Evolutionary conservation across 352 stramenopile genomes (phyloP).

Genomic region (Globisporangium canariense): DNA sequence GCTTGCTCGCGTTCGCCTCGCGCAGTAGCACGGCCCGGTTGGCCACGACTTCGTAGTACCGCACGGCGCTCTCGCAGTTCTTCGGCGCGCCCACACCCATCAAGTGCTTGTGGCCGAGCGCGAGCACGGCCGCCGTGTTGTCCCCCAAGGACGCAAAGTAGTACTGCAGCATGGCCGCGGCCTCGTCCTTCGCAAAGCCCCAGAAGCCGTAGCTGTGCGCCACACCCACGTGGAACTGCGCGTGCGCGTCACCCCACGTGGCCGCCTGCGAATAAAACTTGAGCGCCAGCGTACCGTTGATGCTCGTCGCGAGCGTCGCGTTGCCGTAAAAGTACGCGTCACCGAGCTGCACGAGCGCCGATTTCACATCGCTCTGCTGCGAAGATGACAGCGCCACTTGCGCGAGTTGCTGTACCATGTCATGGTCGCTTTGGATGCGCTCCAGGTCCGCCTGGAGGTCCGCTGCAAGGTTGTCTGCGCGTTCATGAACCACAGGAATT

Average conservation of each 20-base stretch:
- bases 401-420: slow-evolving; percentile 34
- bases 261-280: slow-evolving; percentile 64
- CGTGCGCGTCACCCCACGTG: slow-evolving; percentile 47
- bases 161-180: slow-evolving; percentile 66
- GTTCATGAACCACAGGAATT: neutral
- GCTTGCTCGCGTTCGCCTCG: slow-evolving; percentile 49
- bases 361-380: slow-evolving; percentile 26
- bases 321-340: slow-evolving; percentile 82
- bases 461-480: neutral
- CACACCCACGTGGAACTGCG: slow-evolving; percentile 86
- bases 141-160: slow-evolving; percentile 83
- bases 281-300: slow-evolving; percentile 75
- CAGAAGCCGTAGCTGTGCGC: slow-evolving; percentile 80
- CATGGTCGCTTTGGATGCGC: slow-evolving; percentile 29
- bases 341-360: slow-evolving; percentile 64
- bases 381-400: slow-evolving; percentile 37
- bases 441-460: slow-evolving; percentile 21
- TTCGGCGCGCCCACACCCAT: slow-evolving; percentile 69
- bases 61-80: slow-evolving; percentile 80
- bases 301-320: slow-evolving; percentile 43
- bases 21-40: slow-evolving; percentile 71
- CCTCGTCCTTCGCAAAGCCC: slow-evolving; percentile 62
- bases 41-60: slow-evolving; percentile 87
- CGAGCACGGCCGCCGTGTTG: slow-evolving; percentile 62
- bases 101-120: slow-evolving; percentile 76